A percentile compares a stretch with the other conserved stretches of the same genome.
These are phyloP conservation scores for Curvularia eragrostidis DNA, from an alignment of 2,329 filamentous ascomycete genomes.

Conservation along the genomic window DNA sequence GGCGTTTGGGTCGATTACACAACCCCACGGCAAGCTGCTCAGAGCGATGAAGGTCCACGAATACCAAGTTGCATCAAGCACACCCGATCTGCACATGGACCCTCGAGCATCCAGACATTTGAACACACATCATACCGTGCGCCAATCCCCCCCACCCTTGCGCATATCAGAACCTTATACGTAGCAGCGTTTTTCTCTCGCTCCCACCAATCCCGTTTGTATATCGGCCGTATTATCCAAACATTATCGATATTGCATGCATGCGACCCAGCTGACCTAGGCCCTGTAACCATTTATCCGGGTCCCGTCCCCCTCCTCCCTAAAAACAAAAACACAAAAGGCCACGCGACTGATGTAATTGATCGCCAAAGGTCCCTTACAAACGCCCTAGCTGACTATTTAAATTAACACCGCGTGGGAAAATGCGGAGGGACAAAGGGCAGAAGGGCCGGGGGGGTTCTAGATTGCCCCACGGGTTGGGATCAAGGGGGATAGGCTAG, in stretches of 20 bases:
- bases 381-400: background rate
- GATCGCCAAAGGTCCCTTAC: background rate
- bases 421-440: background rate
- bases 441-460: background rate
- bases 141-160: background rate
- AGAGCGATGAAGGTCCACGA: background rate
- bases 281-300: background rate
- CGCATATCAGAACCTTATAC: background rate
- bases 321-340: background rate
- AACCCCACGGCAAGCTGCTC: background rate
- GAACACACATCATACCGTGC: background rate
- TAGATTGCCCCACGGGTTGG: background rate
- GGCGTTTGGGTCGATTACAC: background rate
- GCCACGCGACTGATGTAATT: background rate
- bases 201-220: background rate
- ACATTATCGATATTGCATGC: background rate
- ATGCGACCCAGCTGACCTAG: background rate
- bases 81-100: background rate
- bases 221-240: background rate
- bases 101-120: background rate
- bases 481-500: background rate
- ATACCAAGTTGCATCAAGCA: background rate
- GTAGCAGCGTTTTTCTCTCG: background rate
- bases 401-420: background rate
- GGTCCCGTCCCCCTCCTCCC: background rate